These are phyloP conservation scores for Chernovozyma aurita DNA, from an alignment of 1,139 yeast genomes.

Conservation along the genomic window DNA sequence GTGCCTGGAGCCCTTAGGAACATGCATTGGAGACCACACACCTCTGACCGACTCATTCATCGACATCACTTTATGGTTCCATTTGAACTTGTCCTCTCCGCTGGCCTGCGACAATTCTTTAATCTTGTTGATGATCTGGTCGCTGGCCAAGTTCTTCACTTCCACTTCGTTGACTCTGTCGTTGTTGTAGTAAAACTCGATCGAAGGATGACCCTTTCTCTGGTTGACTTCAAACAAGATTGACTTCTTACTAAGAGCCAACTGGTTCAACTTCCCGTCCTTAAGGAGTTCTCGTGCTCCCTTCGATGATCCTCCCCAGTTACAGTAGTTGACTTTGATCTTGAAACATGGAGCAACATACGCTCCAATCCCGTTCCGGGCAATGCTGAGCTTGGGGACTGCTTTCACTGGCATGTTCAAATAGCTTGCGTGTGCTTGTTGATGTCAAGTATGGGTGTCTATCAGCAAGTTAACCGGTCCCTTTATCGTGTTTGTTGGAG, in stretches of 20 bases:
- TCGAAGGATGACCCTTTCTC: conserved; percentile 78
- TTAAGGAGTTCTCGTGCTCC: conserved; percentile 73
- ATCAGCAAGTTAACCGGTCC: too few species aligned
- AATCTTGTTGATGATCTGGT: conserved; percentile 56
- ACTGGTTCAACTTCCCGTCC: conserved; percentile 46
- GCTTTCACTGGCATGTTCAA: conserved; percentile 44
- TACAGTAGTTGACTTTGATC: conserved; percentile 74
- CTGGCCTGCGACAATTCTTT: conserved; percentile 45
- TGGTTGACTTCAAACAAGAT: conserved; percentile 68
- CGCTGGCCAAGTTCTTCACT: conserved; percentile 53
- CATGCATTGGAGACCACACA: conserved; percentile 95
- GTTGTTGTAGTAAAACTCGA: conserved; percentile 61
- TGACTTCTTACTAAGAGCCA: conserved; percentile 59
- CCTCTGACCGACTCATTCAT: conserved; percentile 88
- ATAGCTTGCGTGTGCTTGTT: neutral
- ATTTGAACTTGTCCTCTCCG: conserved; percentile 40
- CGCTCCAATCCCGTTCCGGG: conserved; percentile 80
- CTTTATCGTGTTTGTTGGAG: too few species aligned
- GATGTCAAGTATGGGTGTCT: neutral
- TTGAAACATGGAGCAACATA: conserved; percentile 72
- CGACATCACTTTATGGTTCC: conserved; percentile 69
- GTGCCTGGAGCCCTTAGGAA: conserved; percentile 62
- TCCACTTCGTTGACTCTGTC: conserved; percentile 36
- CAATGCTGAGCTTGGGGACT: conserved; percentile 49
- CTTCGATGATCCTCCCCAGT: conserved; percentile 92